Conservation (phyloP, 2,329 filamentous ascomycete species). For the Fusarium xyrophilum region DNA sequence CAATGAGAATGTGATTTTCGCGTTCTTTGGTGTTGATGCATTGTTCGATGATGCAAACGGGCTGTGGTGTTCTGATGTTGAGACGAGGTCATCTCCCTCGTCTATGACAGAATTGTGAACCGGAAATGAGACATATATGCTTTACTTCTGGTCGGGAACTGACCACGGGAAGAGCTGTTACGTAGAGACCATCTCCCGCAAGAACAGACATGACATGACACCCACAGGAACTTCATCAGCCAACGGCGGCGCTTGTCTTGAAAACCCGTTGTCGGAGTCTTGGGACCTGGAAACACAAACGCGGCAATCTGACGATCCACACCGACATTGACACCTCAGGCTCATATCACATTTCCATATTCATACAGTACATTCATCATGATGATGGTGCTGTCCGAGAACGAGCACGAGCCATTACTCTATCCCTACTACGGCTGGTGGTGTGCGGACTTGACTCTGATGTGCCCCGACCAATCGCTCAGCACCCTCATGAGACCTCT, state of each 20-base stretch:
- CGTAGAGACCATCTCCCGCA: neutral
- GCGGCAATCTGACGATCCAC: neutral
- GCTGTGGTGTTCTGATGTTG: neutral
- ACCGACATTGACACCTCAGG: slow-evolving; percentile 11
- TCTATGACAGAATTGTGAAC: slow-evolving; percentile 11
- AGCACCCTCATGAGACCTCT: slow-evolving; percentile 12
- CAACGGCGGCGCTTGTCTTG: slow-evolving; percentile 16
- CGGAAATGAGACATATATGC: slow-evolving; percentile 1
- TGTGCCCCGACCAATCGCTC: slow-evolving; percentile 16
- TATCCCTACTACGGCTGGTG: slow-evolving; percentile 10
- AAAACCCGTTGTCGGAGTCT: slow-evolving; percentile 10
- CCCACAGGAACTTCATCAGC: neutral
- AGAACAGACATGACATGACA: neutral
- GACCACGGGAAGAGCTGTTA: neutral
- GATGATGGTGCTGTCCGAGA: neutral
- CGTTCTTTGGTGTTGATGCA: neutral
- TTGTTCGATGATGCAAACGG: slow-evolving; percentile 8
- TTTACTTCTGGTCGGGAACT: neutral
- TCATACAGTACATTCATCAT: neutral
- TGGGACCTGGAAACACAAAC: neutral
- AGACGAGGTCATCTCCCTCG: slow-evolving; percentile 1
- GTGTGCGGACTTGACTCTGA: slow-evolving; percentile 9
- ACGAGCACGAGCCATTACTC: neutral
- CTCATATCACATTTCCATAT: neutral
- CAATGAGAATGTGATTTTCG: neutral